A percentile compares a stretch with the other conserved stretches of the same genome.
Evolutionary conservation across 140 eudicot species (phyloP).

Genomic region (Cichorium intybus): DNA sequence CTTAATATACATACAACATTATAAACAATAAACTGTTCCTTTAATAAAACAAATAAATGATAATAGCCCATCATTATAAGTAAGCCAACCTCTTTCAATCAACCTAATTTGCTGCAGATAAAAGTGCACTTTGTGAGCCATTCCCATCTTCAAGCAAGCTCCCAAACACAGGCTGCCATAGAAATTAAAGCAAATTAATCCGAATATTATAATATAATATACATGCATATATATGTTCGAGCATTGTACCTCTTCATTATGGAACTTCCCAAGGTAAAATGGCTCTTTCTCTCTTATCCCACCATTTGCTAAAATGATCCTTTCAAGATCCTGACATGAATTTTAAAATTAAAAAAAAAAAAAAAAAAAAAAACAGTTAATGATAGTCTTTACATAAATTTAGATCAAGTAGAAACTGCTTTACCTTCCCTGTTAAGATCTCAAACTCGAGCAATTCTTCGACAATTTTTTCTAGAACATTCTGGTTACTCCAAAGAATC

Average conservation of each 20-base stretch:
- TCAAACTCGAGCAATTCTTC: conserved; percentile 79
- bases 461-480: conserved; percentile 71
- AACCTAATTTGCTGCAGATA: conserved; percentile 49
- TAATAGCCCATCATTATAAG: neutral
- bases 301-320: conserved; percentile 59
- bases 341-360: too few species aligned
- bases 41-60: conserved; percentile 1
- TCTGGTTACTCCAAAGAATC: conserved; percentile 69
- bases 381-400: neutral
- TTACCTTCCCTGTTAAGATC: conserved; percentile 81
- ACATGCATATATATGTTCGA: neutral
- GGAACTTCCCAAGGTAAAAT: conserved; percentile 53
- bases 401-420: conserved; percentile 9
- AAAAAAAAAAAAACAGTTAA: neutral
- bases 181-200: neutral
- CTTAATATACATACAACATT: conserved; percentile 24
- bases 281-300: conserved; percentile 81
- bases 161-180: conserved; percentile 48
- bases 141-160: conserved; percentile 63
- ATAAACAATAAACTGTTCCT: neutral
- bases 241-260: conserved; percentile 53
- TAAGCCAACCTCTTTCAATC: neutral
- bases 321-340: conserved; percentile 71
- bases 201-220: neutral
- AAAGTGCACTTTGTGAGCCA: conserved; percentile 47